Percentiles rank a stretch among this genome's conserved stretches.
Conservation (phyloP, 2,329 filamentous ascomycete species). For the Verticillium isaacii region DNA sequence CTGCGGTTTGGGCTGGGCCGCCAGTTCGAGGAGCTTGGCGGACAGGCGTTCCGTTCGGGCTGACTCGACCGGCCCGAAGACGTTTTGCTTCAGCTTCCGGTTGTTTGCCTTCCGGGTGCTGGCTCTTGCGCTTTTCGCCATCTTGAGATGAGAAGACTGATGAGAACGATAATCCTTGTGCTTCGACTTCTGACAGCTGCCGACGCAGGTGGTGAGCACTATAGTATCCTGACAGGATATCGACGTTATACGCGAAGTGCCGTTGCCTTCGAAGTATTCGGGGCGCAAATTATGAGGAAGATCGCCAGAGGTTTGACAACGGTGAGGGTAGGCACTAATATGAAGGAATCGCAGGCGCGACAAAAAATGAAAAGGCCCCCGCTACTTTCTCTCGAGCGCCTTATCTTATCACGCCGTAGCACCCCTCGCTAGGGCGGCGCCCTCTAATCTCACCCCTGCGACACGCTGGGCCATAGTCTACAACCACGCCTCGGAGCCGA, state of each 20-base stretch:
- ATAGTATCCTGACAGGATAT: neutral
- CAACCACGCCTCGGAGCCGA: neutral
- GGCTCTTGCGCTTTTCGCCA: conserved; percentile 84
- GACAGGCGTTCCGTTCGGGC: conserved; percentile 79
- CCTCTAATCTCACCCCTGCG: neutral
- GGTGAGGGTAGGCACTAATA: neutral
- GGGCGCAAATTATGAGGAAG: neutral
- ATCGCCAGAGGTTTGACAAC: neutral
- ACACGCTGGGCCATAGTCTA: neutral
- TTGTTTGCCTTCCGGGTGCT: conserved; percentile 81
- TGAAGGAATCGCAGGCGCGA: neutral
- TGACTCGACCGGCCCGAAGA: conserved; percentile 79
- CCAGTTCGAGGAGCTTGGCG: conserved; percentile 78
- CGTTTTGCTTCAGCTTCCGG: conserved; percentile 68
- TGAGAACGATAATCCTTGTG: conserved; percentile 4
- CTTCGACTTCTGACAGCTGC: neutral
- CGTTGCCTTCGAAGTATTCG: neutral
- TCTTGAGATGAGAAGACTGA: conserved; percentile 35
- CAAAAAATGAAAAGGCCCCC: neutral
- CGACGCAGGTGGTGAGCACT: neutral
- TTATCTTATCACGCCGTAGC: conserved; percentile 1
- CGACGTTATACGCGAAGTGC: neutral
- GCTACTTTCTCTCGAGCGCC: neutral
- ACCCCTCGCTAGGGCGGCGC: neutral
- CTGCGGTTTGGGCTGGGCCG: conserved; percentile 68